A percentile compares a stretch with the other conserved stretches of the same genome.
Conservation (phyloP, 805 yeast species). For the Candida dajiaensis region DNA sequence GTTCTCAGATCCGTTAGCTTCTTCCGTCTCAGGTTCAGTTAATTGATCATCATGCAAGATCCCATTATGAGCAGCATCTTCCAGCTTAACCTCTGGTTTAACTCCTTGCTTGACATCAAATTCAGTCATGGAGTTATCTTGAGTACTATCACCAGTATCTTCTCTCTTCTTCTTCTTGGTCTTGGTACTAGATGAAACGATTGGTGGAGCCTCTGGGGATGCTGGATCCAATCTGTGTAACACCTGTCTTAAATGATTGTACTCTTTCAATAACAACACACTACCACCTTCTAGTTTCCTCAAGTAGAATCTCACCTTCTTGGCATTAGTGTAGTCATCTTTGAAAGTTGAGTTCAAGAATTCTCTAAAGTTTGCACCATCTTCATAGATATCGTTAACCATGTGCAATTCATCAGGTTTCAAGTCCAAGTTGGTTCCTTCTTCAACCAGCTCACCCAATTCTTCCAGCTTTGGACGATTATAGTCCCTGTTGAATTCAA, state of each 20-base stretch:
- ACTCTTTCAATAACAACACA: slow-evolving; percentile 29
- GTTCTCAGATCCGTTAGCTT: neutral
- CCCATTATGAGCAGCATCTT: neutral
- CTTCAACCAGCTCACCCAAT: slow-evolving; percentile 23
- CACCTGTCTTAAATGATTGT: slow-evolving; percentile 23
- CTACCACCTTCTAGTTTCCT: slow-evolving; percentile 44
- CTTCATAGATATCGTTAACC: slow-evolving; percentile 13
- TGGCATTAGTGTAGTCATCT: slow-evolving; percentile 14
- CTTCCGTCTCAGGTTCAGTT: neutral
- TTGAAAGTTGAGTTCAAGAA: slow-evolving; percentile 18
- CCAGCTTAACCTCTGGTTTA: neutral
- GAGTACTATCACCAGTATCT: neutral
- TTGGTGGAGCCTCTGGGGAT: slow-evolving; percentile 23
- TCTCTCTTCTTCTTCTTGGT: neutral
- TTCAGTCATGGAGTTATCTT: neutral
- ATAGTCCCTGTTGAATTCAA: slow-evolving; percentile 26
- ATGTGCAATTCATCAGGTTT: slow-evolving; percentile 29
- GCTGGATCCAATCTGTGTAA: slow-evolving; percentile 24
- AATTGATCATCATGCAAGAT: neutral
- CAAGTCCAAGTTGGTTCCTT: slow-evolving; percentile 24
- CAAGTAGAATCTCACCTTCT: slow-evolving; percentile 34
- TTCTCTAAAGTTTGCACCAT: slow-evolving; percentile 17
- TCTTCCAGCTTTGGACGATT: slow-evolving; percentile 30
- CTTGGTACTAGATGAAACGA: slow-evolving; percentile 5
- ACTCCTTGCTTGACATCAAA: neutral